Evolutionary conservation across 352 stramenopile genomes (phyloP).

Genomic region (Phytophthora sansomeana): DNA sequence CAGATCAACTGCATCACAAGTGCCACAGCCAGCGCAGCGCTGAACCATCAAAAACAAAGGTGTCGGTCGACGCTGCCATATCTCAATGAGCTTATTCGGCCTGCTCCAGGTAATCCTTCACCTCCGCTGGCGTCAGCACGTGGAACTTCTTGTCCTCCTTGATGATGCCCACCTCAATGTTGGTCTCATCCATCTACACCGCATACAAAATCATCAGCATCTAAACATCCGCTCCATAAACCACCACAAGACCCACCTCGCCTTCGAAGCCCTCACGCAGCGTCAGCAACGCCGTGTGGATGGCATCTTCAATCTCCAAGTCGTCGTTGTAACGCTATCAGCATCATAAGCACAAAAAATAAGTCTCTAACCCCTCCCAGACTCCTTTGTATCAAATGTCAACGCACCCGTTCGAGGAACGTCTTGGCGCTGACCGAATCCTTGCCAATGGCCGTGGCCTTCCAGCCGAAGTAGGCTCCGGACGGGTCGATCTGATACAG

Average conservation of each 20-base stretch:
- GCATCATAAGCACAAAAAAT: conserved; percentile 5
- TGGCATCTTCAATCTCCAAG: conserved; percentile 99
- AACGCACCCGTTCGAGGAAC: conserved; percentile 98
- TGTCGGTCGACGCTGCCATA: conserved; percentile 24
- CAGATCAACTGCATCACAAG: conserved; percentile 1
- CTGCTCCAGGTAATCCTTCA: conserved; percentile 99
- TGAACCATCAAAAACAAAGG: conserved; percentile 24
- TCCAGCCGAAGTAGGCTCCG: conserved; percentile 99
- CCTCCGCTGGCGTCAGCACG: conserved; percentile 96
- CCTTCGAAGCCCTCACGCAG: conserved; percentile 99
- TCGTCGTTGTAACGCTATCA: conserved; percentile 94
- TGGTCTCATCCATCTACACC: conserved; percentile 97
- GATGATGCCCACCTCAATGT: conserved; percentile 99
- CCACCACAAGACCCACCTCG: conserved; percentile 56
- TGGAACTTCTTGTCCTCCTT: conserved; percentile 97
- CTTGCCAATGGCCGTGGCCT: conserved; percentile 99
- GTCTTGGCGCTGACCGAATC: conserved; percentile 99
- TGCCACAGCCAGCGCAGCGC: conserved; percentile 1
- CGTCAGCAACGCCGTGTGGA: conserved; percentile 99
- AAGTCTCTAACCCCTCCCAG: background rate
- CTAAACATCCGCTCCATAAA: background rate
- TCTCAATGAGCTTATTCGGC: conserved; percentile 88
- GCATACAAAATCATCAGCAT: conserved; percentile 21
- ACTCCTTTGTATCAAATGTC: background rate
- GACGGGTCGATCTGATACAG: conserved; percentile 99